Evolutionary conservation across 2,329 filamentous ascomycete genomes (phyloP).

Genomic region (Aspergillus neotritici): DNA sequence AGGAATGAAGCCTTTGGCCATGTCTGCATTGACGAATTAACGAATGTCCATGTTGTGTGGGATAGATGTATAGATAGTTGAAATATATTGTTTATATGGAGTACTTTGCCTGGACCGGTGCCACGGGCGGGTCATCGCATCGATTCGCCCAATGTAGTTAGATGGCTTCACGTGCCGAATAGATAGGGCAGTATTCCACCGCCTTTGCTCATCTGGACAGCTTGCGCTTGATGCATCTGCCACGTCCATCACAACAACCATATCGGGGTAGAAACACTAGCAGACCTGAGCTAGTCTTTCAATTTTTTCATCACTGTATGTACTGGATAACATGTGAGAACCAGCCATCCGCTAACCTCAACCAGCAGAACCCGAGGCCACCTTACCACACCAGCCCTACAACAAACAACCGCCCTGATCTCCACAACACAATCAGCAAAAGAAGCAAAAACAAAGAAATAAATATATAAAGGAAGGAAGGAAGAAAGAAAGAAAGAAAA

Average conservation of each 20-base stretch:
- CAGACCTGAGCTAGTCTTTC: not conserved
- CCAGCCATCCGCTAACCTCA: not conserved
- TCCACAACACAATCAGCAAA: too few species aligned
- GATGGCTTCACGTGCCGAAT: not conserved
- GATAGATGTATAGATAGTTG: slow-evolving; percentile 1
- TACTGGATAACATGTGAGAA: not conserved
- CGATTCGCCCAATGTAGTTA: not conserved
- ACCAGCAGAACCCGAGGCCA: not conserved
- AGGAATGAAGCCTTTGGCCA: not conserved
- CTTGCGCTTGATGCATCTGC: slow-evolving; percentile 9
- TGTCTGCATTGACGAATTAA: slow-evolving; percentile 10
- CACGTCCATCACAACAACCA: not conserved
- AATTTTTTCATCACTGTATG: too few species aligned
- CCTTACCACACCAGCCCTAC: not conserved
- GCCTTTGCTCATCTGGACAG: slow-evolving; percentile 22
- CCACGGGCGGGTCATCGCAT: not conserved
- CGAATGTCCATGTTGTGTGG: slow-evolving; percentile 1
- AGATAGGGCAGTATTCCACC: slow-evolving; percentile 17
- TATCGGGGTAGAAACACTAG: not conserved
- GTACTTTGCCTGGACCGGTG: too few species aligned
- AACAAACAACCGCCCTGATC: not conserved
- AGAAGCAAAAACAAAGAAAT: not conserved
- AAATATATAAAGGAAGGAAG: not conserved
- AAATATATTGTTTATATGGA: not conserved
- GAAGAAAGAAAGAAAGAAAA: not conserved